These are phyloP conservation scores for Aspergillus japonicus DNA, from an alignment of 2,329 filamentous ascomycete genomes.

Conservation along the genomic window DNA sequence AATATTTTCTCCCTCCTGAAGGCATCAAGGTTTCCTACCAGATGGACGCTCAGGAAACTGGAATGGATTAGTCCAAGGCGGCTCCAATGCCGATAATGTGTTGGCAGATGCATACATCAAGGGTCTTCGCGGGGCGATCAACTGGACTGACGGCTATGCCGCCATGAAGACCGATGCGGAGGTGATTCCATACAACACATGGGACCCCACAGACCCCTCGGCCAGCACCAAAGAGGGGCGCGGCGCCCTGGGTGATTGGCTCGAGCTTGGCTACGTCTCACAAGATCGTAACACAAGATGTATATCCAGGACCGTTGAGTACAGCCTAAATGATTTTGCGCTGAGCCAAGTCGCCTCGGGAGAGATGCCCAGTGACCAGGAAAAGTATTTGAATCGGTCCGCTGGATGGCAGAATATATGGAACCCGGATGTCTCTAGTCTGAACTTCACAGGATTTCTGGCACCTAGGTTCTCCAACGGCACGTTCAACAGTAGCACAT, in stretches of 20 bases:
- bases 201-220: constrained; percentile 52
- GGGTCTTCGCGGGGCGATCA: constrained; percentile 59
- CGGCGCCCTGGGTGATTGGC: constrained; percentile 68
- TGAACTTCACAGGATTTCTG: constrained; percentile 57
- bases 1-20: constrained; percentile 1
- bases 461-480: constrained; percentile 56
- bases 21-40: constrained; percentile 58
- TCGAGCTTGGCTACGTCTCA: constrained; percentile 63
- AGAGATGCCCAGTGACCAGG: constrained; percentile 48
- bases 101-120: constrained; percentile 72
- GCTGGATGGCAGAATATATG: constrained; percentile 72
- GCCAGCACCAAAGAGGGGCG: constrained; percentile 67
- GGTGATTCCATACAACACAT: constrained; percentile 60
- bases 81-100: constrained; percentile 69
- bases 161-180: constrained; percentile 69
- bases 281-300: constrained; percentile 57
- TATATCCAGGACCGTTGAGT: constrained; percentile 66
- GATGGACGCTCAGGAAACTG: constrained; percentile 67
- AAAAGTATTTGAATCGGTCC: constrained; percentile 62
- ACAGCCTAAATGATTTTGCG: constrained; percentile 65
- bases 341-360: constrained; percentile 53
- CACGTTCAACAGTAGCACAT: constrained; percentile 46
- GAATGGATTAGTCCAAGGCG: constrained; percentile 63
- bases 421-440: constrained; percentile 57
- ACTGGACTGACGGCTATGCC: constrained; percentile 64